Percentiles rank a stretch among this genome's conserved stretches.
phyloP scores from a whole-genome alignment of 2,329 filamentous ascomycete species.

The Sporothrix brasiliensis region DNA sequence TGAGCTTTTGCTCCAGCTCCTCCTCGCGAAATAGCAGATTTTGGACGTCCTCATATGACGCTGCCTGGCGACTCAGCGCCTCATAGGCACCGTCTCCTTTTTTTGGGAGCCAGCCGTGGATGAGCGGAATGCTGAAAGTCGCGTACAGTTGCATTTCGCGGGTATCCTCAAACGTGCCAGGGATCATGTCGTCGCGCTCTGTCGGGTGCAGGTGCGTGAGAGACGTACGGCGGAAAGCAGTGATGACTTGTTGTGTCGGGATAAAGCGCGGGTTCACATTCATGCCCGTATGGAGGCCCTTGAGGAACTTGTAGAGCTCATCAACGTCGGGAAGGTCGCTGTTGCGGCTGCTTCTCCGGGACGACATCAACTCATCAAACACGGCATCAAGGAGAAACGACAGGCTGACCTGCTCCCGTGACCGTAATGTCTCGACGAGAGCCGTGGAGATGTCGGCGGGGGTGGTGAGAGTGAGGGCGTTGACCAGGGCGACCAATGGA shows the following conservation, averaged over 20 bases:
- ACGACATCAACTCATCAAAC: slow-evolving; percentile 89
- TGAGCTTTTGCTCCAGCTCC: slow-evolving; percentile 80
- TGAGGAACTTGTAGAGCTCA: slow-evolving; percentile 84
- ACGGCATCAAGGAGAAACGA: slow-evolving; percentile 84
- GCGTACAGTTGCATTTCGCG: slow-evolving; percentile 88
- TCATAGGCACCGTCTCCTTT: slow-evolving; percentile 65
- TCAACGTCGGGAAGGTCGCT: slow-evolving; percentile 78
- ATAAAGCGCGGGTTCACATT: slow-evolving; percentile 94
- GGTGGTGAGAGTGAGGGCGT: slow-evolving; percentile 84
- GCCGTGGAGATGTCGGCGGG: slow-evolving; percentile 67
- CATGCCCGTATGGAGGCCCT: slow-evolving; percentile 92
- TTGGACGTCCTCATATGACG: slow-evolving; percentile 89
- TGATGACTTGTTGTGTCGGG: slow-evolving; percentile 54
- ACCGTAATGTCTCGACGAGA: slow-evolving; percentile 74
- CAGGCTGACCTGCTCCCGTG: slow-evolving; percentile 84
- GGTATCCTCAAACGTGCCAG: slow-evolving; percentile 83
- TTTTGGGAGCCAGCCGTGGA: slow-evolving; percentile 91
- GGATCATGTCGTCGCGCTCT: slow-evolving; percentile 53
- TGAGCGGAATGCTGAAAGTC: slow-evolving; percentile 82
- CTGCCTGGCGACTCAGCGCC: slow-evolving; percentile 73
- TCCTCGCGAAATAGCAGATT: slow-evolving; percentile 86
- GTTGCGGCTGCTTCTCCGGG: slow-evolving; percentile 64
- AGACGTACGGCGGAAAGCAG: slow-evolving; percentile 55
- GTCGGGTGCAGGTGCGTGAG: slow-evolving; percentile 57
- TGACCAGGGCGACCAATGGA: slow-evolving; percentile 88